Conservation (phyloP, 495 filamentous ascomycete species). For the Jackrogersella multiformis region DNA sequence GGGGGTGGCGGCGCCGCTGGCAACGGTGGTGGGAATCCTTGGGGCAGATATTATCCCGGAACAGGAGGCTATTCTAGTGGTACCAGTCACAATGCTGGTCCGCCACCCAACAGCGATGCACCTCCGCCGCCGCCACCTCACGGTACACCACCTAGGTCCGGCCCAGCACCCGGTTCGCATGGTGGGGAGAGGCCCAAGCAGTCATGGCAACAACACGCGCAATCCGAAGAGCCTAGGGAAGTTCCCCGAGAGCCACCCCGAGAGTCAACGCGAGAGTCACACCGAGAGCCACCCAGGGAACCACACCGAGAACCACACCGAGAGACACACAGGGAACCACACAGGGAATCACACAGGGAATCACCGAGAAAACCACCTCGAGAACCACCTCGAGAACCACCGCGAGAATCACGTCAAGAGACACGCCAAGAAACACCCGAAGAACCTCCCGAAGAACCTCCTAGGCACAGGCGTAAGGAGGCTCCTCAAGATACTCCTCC, state of each 20-base stretch:
- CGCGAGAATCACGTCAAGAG: not conserved
- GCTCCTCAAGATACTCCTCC: not conserved
- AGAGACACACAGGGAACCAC: not conserved
- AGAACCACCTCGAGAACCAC: not conserved
- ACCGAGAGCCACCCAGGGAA: slow-evolving; percentile 2
- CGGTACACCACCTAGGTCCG: slow-evolving; percentile 48
- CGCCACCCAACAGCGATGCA: slow-evolving; percentile 47
- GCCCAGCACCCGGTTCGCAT: slow-evolving; percentile 43
- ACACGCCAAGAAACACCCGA: not conserved
- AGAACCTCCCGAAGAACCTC: not conserved
- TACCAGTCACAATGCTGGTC: slow-evolving; percentile 34
- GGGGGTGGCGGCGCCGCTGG: not conserved
- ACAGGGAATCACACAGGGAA: not conserved
- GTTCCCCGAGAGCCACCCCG: slow-evolving; percentile 20
- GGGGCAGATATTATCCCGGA: slow-evolving; percentile 40
- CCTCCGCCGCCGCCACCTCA: slow-evolving; percentile 55
- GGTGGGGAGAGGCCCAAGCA: slow-evolving; percentile 47
- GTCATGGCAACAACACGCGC: slow-evolving; percentile 57
- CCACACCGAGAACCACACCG: not conserved
- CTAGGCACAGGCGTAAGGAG: no score
- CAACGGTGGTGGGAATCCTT: slow-evolving; percentile 31
- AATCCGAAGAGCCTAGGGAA: slow-evolving; percentile 34
- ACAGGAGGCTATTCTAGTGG: slow-evolving; percentile 34
- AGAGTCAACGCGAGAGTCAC: not conserved
- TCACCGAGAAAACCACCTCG: not conserved